Conservation (phyloP, 192 early-diverging fungal species). For the Polychytrium aggregatum region DNA sequence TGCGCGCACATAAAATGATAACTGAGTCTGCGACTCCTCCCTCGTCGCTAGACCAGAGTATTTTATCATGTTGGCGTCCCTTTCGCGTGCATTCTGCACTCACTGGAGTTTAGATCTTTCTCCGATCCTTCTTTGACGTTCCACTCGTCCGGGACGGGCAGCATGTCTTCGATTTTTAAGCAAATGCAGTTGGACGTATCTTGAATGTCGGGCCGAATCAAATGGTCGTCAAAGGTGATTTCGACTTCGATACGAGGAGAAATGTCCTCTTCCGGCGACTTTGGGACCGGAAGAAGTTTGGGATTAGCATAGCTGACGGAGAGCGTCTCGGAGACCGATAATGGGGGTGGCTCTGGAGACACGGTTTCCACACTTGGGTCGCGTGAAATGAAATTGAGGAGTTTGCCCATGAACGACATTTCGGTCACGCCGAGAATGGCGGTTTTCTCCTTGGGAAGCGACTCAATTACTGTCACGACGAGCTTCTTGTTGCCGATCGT, state of each 20-base stretch:
- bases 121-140: slow-evolving; percentile 46
- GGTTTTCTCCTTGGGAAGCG: slow-evolving; percentile 53
- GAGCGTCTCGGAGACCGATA: slow-evolving; percentile 19
- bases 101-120: slow-evolving; percentile 52
- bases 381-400: slow-evolving; percentile 29
- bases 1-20: too few species aligned
- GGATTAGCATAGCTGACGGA: slow-evolving; percentile 28
- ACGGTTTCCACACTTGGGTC: slow-evolving; percentile 28
- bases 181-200: slow-evolving; percentile 38
- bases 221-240: slow-evolving; percentile 24
- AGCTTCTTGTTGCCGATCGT: slow-evolving; percentile 42
- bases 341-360: slow-evolving; percentile 9
- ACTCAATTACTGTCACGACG: slow-evolving; percentile 38
- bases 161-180: slow-evolving; percentile 32
- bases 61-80: too few species aligned
- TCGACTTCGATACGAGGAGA: slow-evolving; percentile 31
- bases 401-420: slow-evolving; percentile 18
- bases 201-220: slow-evolving; percentile 31
- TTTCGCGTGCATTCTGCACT: neutral
- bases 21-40: too few species aligned
- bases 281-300: slow-evolving; percentile 25
- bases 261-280: slow-evolving; percentile 15
- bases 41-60: too few species aligned
- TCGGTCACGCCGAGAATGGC: slow-evolving; percentile 38
- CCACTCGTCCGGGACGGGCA: slow-evolving; percentile 52